Evolutionary conservation across 108 stramenopile species (phyloP).

Genomic region (Nitzschia palea): DNA sequence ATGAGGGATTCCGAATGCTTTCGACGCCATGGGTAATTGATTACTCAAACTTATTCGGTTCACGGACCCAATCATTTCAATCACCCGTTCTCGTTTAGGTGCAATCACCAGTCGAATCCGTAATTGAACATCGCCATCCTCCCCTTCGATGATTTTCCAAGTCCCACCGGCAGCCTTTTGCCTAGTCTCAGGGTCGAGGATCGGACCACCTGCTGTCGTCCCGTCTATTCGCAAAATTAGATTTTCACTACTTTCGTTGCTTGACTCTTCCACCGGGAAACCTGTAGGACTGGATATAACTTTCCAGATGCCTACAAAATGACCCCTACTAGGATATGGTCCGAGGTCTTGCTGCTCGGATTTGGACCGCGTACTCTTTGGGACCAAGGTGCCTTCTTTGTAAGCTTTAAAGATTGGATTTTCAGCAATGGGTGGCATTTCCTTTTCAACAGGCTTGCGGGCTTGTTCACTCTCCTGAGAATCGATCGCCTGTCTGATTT

Average conservation of each 20-base stretch:
- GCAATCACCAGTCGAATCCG: conserved; percentile 78
- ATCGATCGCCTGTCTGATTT: conserved; percentile 21
- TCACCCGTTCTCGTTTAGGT: conserved; percentile 67
- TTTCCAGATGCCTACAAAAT: conserved; percentile 75
- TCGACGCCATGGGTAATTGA: conserved; percentile 19
- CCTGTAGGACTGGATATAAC: conserved; percentile 70
- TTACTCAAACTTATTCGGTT: conserved; percentile 11
- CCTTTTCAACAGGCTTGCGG: conserved; percentile 18
- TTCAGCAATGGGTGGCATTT: conserved; percentile 48
- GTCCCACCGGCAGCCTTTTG: conserved; percentile 81
- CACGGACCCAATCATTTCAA: conserved; percentile 70
- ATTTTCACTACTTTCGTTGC: conserved; percentile 48
- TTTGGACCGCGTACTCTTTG: conserved; percentile 15
- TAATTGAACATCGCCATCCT: conserved; percentile 39
- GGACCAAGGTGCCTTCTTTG: conserved; percentile 35
- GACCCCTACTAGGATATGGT: conserved; percentile 64
- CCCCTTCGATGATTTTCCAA: conserved; percentile 68
- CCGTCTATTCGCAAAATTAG: conserved; percentile 78
- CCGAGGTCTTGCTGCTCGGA: conserved; percentile 36
- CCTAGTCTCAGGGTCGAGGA: conserved; percentile 60
- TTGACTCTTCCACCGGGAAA: conserved; percentile 23
- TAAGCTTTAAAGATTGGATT: conserved; percentile 74
- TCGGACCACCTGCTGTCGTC: conserved; percentile 71
- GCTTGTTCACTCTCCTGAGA: conserved; percentile 13
- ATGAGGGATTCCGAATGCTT: conserved; percentile 45